Percentiles rank a stretch among this genome's conserved stretches.
These are phyloP conservation scores for Penicillium waksmanii DNA, from an alignment of 495 filamentous ascomycete species.

Conservation along the genomic window DNA sequence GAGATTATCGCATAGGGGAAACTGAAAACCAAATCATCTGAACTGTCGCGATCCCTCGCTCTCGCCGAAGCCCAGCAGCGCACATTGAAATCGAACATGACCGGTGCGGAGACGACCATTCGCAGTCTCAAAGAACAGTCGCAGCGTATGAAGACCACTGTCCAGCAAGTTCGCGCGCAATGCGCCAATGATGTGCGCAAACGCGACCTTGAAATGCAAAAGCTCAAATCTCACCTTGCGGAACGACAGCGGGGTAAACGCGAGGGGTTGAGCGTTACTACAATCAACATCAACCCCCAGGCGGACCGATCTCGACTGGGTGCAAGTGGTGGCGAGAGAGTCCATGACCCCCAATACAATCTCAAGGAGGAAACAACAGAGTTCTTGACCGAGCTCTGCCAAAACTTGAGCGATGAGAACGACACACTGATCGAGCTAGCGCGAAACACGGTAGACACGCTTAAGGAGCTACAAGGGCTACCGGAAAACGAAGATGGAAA, in stretches of 20 bases:
- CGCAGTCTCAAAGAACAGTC: slow-evolving; percentile 79
- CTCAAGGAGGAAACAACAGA: slow-evolving; percentile 86
- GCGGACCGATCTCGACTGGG: slow-evolving; percentile 34
- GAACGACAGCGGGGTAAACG: slow-evolving; percentile 56
- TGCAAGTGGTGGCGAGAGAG: slow-evolving; percentile 45
- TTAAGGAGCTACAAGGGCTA: slow-evolving; percentile 81
- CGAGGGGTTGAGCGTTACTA: slow-evolving; percentile 53
- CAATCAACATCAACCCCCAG: slow-evolving; percentile 51
- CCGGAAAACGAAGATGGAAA: slow-evolving; percentile 49
- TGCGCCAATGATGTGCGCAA: slow-evolving; percentile 93
- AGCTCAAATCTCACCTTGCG: slow-evolving; percentile 81
- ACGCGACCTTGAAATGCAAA: slow-evolving; percentile 84
- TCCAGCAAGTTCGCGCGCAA: slow-evolving; percentile 80
- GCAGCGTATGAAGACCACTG: slow-evolving; percentile 70
- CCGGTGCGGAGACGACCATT: slow-evolving; percentile 69
- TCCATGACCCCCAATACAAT: slow-evolving; percentile 67
- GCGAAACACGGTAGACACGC: slow-evolving; percentile 66
- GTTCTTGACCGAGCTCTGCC: slow-evolving; percentile 86
- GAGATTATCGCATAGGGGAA: slow-evolving; percentile 44
- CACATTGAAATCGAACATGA: slow-evolving; percentile 66
- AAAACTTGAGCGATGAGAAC: slow-evolving; percentile 91
- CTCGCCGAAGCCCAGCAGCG: slow-evolving; percentile 75
- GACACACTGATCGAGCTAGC: slow-evolving; percentile 78
- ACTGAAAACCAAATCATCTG: slow-evolving; percentile 70
- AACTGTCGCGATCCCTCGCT: slow-evolving; percentile 74